phyloP scores from a whole-genome alignment of 1,139 yeast genomes.

The Zygosaccharomyces pseudobailii region DNA sequence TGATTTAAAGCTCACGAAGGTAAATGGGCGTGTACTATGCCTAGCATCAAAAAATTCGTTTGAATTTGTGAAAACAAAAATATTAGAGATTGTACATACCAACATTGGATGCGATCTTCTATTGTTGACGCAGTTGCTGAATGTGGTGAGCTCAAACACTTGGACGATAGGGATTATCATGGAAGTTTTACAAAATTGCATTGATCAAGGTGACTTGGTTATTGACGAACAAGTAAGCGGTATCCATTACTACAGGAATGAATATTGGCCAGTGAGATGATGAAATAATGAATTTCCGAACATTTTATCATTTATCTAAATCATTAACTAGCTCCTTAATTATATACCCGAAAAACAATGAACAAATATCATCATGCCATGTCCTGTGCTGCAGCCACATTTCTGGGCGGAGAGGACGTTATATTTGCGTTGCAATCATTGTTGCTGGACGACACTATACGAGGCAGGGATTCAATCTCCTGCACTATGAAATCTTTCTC shows the following conservation, averaged over 20 bases:
- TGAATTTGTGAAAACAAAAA: conserved; percentile 37
- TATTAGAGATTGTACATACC: conserved; percentile 33
- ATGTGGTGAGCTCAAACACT: conserved; percentile 41
- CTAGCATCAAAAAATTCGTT: conserved; percentile 33
- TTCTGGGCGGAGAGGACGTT: conserved; percentile 8
- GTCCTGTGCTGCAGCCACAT: conserved; percentile 5
- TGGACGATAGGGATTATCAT: conserved; percentile 70
- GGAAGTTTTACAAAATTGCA: conserved; percentile 62
- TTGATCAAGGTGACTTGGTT: conserved; percentile 52
- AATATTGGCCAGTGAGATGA: conserved; percentile 14
- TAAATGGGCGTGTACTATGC: conserved; percentile 43
- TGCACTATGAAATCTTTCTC: conserved; percentile 78
- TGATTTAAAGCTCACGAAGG: conserved; percentile 38
- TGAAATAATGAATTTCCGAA: not conserved
- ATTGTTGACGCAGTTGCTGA: conserved; percentile 24
- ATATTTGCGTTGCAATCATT: conserved; percentile 4
- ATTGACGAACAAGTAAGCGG: conserved; percentile 52
- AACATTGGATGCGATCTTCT: conserved; percentile 29
- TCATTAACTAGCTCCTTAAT: not conserved
- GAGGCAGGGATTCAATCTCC: conserved; percentile 68
- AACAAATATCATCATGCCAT: not conserved
- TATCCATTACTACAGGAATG: conserved; percentile 26
- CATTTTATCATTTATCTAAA: not conserved
- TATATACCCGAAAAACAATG: not conserved
- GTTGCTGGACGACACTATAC: conserved; percentile 35